Evolutionary conservation across 768 basidiomycete species (phyloP).

Genomic region (Lactarius tabidus): DNA sequence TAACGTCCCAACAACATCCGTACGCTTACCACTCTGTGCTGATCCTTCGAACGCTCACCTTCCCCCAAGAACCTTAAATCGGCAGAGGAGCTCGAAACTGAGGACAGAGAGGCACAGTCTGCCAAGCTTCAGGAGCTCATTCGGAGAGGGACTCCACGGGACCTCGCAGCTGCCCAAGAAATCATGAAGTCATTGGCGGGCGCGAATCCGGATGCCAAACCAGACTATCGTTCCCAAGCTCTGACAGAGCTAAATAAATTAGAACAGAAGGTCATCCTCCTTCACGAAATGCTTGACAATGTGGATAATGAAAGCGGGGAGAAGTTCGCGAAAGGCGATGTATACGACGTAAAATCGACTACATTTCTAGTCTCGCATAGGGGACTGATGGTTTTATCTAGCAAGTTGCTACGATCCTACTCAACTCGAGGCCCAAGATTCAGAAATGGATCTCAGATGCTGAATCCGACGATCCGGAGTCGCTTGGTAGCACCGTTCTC

Average conservation of each 20-base stretch:
- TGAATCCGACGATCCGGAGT: slow-evolving; percentile 82
- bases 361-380: not conserved
- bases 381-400: slow-evolving; percentile 31
- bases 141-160: slow-evolving; percentile 90
- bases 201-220: slow-evolving; percentile 91
- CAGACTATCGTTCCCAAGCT: slow-evolving; percentile 89
- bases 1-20: slow-evolving; percentile 41
- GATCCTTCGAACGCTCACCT: not conserved
- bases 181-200: slow-evolving; percentile 95
- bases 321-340: slow-evolving; percentile 82
- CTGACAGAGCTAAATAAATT: slow-evolving; percentile 89
- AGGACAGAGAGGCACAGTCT: slow-evolving; percentile 90
- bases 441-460: slow-evolving; percentile 99
- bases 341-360: slow-evolving; percentile 68
- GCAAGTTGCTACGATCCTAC: slow-evolving; percentile 88
- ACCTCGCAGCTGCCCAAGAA: slow-evolving; percentile 93
- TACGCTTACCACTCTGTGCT: slow-evolving; percentile 28
- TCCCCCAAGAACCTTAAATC: slow-evolving; percentile 75
- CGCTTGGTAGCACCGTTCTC: slow-evolving; percentile 54
- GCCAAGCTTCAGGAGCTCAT: slow-evolving; percentile 99
- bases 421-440: slow-evolving; percentile 82
- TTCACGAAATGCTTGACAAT: slow-evolving; percentile 97
- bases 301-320: slow-evolving; percentile 70
- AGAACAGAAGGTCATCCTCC: slow-evolving; percentile 90
- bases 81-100: slow-evolving; percentile 92